phyloP scores from a whole-genome alignment of 257 asterid species.

The Forsythia suspensa region DNA sequence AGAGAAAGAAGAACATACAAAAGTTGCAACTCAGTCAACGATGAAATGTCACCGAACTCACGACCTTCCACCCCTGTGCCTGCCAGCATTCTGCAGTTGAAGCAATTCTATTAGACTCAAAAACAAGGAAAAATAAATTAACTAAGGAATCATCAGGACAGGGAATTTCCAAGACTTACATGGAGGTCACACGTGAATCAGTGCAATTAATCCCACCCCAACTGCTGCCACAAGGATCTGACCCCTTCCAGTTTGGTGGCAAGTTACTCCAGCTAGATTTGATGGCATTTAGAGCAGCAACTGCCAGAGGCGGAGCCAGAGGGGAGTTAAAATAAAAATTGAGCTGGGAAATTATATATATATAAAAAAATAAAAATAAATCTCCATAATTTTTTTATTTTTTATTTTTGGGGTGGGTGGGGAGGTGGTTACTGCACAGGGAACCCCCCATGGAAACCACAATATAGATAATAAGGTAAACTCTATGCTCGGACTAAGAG shows the following conservation, averaged over 20 bases:
- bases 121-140: constrained; percentile 2
- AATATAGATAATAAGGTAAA: constrained; percentile 6
- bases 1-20: constrained; percentile 48
- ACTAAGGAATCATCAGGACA: constrained; percentile 2
- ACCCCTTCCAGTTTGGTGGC: constrained; percentile 84
- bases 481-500: not conserved
- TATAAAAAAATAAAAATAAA: no score
- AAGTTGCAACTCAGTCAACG: constrained; percentile 49
- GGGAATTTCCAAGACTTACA: constrained; percentile 42
- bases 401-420: no score
- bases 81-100: constrained; percentile 53
- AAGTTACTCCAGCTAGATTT: constrained; percentile 71
- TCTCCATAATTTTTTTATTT: no score
- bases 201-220: constrained; percentile 84
- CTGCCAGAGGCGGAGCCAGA: constrained; percentile 28
- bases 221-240: constrained; percentile 72
- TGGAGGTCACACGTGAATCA: constrained; percentile 54
- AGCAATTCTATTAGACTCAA: constrained; percentile 13
- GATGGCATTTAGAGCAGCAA: constrained; percentile 62
- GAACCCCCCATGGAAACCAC: not conserved
- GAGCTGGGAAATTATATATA: no score
- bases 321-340: no score
- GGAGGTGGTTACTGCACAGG: no score
- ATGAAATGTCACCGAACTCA: constrained; percentile 59
- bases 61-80: constrained; percentile 62